Percentiles rank a stretch among this genome's conserved stretches.
These are phyloP conservation scores for Populus tremula DNA, from an alignment of 345 rosid species.

Conservation along the genomic window DNA sequence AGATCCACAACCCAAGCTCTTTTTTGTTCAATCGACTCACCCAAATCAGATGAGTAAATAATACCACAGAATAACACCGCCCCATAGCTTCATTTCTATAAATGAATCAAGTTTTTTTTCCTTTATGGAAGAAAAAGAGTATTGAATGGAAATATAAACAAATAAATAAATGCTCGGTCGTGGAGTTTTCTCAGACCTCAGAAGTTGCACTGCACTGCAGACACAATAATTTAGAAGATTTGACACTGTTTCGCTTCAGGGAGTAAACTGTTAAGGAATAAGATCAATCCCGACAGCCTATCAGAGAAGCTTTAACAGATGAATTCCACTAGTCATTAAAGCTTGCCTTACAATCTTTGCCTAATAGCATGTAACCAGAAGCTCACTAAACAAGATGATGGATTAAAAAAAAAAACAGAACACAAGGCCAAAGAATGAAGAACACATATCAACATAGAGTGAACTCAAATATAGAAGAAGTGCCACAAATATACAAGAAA, in stretches of 20 bases:
- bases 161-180: neutral
- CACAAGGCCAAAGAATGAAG: neutral
- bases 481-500: neutral
- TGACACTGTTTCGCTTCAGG: constrained; percentile 13
- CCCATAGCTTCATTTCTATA: neutral
- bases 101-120: neutral
- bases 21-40: neutral
- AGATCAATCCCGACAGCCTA: constrained; percentile 9
- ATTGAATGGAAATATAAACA: neutral
- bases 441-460: neutral
- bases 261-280: constrained; percentile 15
- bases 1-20: neutral
- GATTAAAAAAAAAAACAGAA: neutral
- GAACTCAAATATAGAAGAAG: neutral
- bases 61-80: neutral
- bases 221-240: neutral
- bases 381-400: neutral
- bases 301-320: constrained; percentile 1
- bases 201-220: neutral
- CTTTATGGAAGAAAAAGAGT: neutral
- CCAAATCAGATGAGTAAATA: neutral
- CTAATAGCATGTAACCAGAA: neutral
- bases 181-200: neutral
- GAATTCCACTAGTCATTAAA: constrained; percentile 2
- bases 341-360: neutral